phyloP scores from a whole-genome alignment of 179 eudicot genomes.

The Actinidia arguta region DNA sequence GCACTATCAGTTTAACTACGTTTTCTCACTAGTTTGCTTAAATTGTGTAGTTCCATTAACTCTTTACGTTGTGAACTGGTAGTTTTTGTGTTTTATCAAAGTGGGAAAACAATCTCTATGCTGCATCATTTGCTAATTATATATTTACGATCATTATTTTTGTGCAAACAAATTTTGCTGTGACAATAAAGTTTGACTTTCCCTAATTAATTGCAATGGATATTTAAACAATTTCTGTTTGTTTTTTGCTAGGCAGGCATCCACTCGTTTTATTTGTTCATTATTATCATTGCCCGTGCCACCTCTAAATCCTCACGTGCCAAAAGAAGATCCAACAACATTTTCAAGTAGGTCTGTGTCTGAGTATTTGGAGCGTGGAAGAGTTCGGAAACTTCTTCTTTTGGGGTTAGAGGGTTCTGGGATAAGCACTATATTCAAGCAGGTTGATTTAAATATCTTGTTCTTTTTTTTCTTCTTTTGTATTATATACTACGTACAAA shows the following conservation, averaged over 20 bases:
- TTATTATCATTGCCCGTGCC: slow-evolving; percentile 92
- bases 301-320: slow-evolving; percentile 67
- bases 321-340: slow-evolving; percentile 71
- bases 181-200: not conserved
- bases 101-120: too few relatives aligned
- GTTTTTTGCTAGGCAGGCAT: slow-evolving; percentile 58
- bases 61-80: too few relatives aligned
- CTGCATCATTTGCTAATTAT: too few relatives aligned
- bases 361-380: slow-evolving; percentile 73
- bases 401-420: slow-evolving; percentile 89
- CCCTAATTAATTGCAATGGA: too few relatives aligned
- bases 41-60: too few relatives aligned
- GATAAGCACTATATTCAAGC: slow-evolving; percentile 97
- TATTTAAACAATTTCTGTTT: not conserved
- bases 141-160: too few relatives aligned
- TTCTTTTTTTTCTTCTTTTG: too few relatives aligned
- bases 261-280: slow-evolving; percentile 77
- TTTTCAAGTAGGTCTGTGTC: slow-evolving; percentile 54
- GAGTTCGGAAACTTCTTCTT: slow-evolving; percentile 78
- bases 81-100: too few relatives aligned
- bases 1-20: too few relatives aligned
- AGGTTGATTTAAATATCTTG: slow-evolving; percentile 42
- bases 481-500: too few relatives aligned
- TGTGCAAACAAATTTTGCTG: not conserved
- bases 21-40: too few relatives aligned